Percentiles rank a stretch among this genome's conserved stretches.
phyloP scores from a whole-genome alignment of 1,139 yeast genomes.

The Scheffersomyces quercinus region DNA sequence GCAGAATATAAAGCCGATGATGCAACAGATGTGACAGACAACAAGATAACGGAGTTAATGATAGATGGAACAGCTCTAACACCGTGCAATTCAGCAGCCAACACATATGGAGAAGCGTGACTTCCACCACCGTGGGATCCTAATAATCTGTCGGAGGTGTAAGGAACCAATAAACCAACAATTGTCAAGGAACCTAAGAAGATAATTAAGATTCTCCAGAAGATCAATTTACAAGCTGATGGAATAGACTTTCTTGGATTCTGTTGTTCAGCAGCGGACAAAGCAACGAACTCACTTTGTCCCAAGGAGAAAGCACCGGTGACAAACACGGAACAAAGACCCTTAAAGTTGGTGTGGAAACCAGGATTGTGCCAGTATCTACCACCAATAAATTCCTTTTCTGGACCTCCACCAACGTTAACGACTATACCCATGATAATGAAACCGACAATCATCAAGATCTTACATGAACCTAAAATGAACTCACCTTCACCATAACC shows the following conservation, averaged over 20 bases:
- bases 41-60: slow-evolving; percentile 44
- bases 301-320: slow-evolving; percentile 46
- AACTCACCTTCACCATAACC: slow-evolving; percentile 40
- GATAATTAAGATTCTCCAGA: slow-evolving; percentile 38
- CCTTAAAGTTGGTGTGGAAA: slow-evolving; percentile 31
- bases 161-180: slow-evolving; percentile 46
- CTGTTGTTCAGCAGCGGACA: slow-evolving; percentile 43
- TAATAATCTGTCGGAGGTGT: slow-evolving; percentile 38
- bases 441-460: slow-evolving; percentile 25
- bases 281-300: slow-evolving; percentile 45
- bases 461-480: slow-evolving; percentile 23
- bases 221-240: slow-evolving; percentile 42
- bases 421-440: slow-evolving; percentile 32
- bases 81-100: slow-evolving; percentile 45
- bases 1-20: slow-evolving; percentile 46
- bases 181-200: slow-evolving; percentile 43
- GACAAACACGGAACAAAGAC: slow-evolving; percentile 40
- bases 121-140: slow-evolving; percentile 38
- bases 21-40: slow-evolving; percentile 49
- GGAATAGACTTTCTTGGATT: slow-evolving; percentile 44
- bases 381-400: slow-evolving; percentile 28
- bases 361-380: slow-evolving; percentile 33
- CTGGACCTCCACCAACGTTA: slow-evolving; percentile 29
- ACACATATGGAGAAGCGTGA: slow-evolving; percentile 46
- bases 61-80: slow-evolving; percentile 40